Base-by-base conservation (phyloP, 2,329 filamentous ascomycete species). In the Mariannaea sp. region DNA sequence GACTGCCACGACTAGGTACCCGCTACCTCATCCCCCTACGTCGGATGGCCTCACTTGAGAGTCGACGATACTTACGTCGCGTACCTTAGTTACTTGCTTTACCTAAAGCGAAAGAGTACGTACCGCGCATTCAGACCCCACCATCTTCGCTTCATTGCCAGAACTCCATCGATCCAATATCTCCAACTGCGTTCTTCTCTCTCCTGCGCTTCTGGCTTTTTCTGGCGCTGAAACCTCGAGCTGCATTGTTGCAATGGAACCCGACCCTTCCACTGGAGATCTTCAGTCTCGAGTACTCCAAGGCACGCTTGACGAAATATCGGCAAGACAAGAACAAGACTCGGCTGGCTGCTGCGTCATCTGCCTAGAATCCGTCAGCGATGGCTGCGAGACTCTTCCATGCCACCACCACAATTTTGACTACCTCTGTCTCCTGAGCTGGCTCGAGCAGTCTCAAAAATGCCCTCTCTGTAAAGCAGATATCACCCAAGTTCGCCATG, bases 341-440 rank as follows among this genome's bases (percentile, higher is more conserved):
- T 41, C 55, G 17, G 32, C 53, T 17, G 65, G 69, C 58, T 84
- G 80, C 66, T 97, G 92, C 71, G 90, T 95, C 58, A 94, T 97
- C 71, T 97, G 92, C 71, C 84, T 97, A 56, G 89, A 93, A 51
- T 68, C 75, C 47, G 79, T 96, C 65, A 83, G 84, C 8, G 89
- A 94, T 64, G 75, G 83, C 46, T 91, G 89, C 58, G 78, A 87
- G 44, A 83, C 89, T 7, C 75, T 81, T 16, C 92, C 92, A 7
- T 97, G 92, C 76, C 80, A 83, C 35, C 92, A 97, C 75, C 74
- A 78, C 52, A 84, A 86, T 61, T 96, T 95, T 69, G 92, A 97
- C 76, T 95, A 92, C 67, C 71, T 90, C 10, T 97, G 92, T 70
- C 81, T 96, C 5, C 74, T 87, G 17, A 92, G 81, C 72, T 97